A percentile compares a stretch with the other conserved stretches of the same genome.
These are phyloP conservation scores for Trametes hirsuta DNA, from an alignment of 1,284 basidiomycete genomes.

Conservation along the genomic window DNA sequence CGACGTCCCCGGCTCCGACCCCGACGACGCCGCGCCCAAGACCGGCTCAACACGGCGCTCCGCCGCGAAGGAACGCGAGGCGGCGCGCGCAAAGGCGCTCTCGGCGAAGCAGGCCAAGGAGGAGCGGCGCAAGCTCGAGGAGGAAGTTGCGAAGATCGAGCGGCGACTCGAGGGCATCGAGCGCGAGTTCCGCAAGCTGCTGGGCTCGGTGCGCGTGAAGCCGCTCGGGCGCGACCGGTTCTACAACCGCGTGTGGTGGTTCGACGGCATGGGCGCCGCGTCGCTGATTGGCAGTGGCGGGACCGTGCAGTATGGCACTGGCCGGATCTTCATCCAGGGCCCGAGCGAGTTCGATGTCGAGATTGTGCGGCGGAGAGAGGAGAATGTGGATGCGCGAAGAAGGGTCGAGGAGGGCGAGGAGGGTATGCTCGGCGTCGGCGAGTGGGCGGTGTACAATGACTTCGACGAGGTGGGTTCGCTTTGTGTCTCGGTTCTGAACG, in stretches of 20 bases:
- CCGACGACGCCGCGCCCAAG: conserved; percentile 55
- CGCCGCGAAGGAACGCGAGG: conserved; percentile 76
- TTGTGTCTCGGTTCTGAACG: conserved; percentile 21
- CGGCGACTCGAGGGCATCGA: conserved; percentile 86
- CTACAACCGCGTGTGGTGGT: conserved; percentile 97
- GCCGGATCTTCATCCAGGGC: conserved; percentile 89
- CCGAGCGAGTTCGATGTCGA: conserved; percentile 80
- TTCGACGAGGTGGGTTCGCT: conserved; percentile 71
- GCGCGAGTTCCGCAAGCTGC: conserved; percentile 88
- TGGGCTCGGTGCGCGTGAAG: conserved; percentile 83
- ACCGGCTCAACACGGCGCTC: conserved; percentile 37
- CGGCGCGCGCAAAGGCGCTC: conserved; percentile 72
- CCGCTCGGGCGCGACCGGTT: conserved; percentile 93
- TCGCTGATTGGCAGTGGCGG: conserved; percentile 76
- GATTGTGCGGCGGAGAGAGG: conserved; percentile 58
- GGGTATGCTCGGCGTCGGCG: conserved; percentile 70
- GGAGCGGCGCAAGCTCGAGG: conserved; percentile 82
- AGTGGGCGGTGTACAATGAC: conserved; percentile 91
- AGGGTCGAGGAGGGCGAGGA: conserved; percentile 78
- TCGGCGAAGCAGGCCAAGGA: conserved; percentile 71
- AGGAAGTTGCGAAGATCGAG: conserved; percentile 83
- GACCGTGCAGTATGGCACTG: conserved; percentile 83
- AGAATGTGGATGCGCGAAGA: conserved; percentile 60
- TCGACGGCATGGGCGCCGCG: conserved; percentile 92
- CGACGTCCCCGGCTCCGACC: conserved; percentile 53